phyloP scores from a whole-genome alignment of 352 stramenopile species.

The Globisporangium spiculum region DNA sequence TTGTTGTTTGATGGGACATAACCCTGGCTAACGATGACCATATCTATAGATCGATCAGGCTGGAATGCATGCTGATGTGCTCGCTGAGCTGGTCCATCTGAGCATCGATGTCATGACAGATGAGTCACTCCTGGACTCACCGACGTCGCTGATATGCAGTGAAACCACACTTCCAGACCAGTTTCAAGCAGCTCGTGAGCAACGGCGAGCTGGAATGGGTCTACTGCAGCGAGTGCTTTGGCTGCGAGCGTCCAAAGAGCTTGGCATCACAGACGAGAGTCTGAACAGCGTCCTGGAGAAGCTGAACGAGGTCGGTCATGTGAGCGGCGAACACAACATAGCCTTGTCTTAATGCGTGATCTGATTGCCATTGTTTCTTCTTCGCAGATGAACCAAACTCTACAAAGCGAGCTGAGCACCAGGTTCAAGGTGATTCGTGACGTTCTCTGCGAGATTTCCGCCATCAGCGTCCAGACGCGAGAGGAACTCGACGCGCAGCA shows the following conservation, averaged over 20 bases:
- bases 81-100: constrained; percentile 37
- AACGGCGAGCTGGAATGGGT: constrained; percentile 24
- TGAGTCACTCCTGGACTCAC: constrained; percentile 14
- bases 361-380: neutral
- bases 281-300: constrained; percentile 22
- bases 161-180: constrained; percentile 19
- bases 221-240: constrained; percentile 29
- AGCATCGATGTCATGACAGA: constrained; percentile 31
- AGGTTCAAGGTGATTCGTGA: constrained; percentile 27
- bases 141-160: constrained; percentile 21
- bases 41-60: constrained; percentile 22
- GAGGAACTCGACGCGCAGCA: constrained; percentile 27
- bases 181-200: constrained; percentile 19
- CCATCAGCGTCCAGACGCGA: constrained; percentile 18
- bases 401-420: constrained; percentile 25
- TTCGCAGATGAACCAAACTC: constrained; percentile 22
- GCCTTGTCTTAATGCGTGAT: too few relatives aligned
- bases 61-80: constrained; percentile 31
- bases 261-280: constrained; percentile 21
- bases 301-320: constrained; percentile 5
- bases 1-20: neutral
- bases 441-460: constrained; percentile 20
- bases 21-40: too few relatives aligned
- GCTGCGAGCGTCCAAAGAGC: constrained; percentile 32
- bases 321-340: neutral